Evolutionary conservation across 371 early-diverging fungal genomes (phyloP).

Genomic region (Haplosporangium sp.): DNA sequence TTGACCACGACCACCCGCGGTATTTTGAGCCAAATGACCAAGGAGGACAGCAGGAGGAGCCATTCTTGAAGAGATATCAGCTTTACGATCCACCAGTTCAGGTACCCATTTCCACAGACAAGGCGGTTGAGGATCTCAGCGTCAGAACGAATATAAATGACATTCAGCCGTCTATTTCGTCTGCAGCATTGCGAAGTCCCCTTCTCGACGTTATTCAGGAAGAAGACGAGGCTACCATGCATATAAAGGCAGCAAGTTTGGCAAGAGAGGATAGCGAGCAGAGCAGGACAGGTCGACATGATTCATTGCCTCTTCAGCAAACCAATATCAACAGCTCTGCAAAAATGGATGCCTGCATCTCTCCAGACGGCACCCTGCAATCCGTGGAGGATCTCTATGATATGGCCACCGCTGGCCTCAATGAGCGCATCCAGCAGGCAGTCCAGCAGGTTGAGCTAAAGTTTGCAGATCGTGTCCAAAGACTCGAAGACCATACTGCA

Average conservation of each 20-base stretch:
- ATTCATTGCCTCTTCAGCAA: conserved; percentile 1
- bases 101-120: neutral
- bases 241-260: neutral
- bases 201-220: conserved; percentile 30
- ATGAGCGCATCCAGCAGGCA: conserved; percentile 20
- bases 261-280: conserved; percentile 5
- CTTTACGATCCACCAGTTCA: conserved; percentile 20
- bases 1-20: conserved; percentile 13
- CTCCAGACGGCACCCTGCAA: neutral
- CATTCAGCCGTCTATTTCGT: neutral
- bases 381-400: conserved; percentile 5
- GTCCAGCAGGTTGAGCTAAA: conserved; percentile 28
- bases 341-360: neutral
- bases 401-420: conserved; percentile 11
- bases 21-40: conserved; percentile 5
- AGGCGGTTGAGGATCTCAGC: neutral
- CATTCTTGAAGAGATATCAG: conserved; percentile 11
- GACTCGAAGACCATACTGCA: conserved; percentile 12
- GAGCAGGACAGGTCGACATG: neutral
- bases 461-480: conserved; percentile 22
- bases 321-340: neutral
- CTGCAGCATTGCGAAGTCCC: neutral
- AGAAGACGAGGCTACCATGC: conserved; percentile 11
- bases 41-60: neutral
- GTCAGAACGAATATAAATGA: neutral